phyloP scores from a whole-genome alignment of 2,329 filamentous ascomycete genomes.

The Colletotrichum karsti region DNA sequence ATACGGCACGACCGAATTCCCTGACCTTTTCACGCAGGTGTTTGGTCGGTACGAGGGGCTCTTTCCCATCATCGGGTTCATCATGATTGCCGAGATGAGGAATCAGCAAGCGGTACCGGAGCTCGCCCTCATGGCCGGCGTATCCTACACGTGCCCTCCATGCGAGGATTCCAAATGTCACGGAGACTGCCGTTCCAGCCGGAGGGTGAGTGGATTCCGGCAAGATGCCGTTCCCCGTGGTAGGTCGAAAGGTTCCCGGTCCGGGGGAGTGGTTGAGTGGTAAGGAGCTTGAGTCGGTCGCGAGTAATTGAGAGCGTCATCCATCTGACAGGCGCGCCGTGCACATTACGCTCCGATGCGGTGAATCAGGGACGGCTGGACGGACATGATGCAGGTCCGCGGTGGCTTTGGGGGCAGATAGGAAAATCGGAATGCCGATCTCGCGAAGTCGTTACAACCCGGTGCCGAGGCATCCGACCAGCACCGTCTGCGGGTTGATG shows the following conservation, averaged over 20 bases:
- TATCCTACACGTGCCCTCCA: background rate
- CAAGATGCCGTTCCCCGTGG: background rate
- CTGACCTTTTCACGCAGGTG: too few species aligned
- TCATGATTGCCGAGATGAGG: too few species aligned
- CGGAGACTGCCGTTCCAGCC: background rate
- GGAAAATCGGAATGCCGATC: constrained; percentile 9
- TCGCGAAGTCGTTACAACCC: background rate
- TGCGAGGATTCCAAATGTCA: background rate
- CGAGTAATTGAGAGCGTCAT: constrained; percentile 1
- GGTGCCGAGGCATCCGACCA: constrained; percentile 18
- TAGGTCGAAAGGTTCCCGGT: background rate
- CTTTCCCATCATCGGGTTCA: too few species aligned
- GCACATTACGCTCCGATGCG: background rate
- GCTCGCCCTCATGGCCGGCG: background rate
- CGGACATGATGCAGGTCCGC: constrained; percentile 24
- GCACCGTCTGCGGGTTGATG: background rate
- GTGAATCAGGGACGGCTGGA: constrained; percentile 10
- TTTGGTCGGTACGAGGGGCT: too few species aligned
- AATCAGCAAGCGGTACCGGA: too few species aligned
- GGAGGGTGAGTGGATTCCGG: background rate
- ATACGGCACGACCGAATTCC: too few species aligned
- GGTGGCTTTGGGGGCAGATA: background rate
- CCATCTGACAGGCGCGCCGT: background rate
- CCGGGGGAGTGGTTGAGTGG: background rate
- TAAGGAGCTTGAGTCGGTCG: background rate